phyloP scores from a whole-genome alignment of 768 basidiomycete genomes.

The Tylopilus sp. region DNA sequence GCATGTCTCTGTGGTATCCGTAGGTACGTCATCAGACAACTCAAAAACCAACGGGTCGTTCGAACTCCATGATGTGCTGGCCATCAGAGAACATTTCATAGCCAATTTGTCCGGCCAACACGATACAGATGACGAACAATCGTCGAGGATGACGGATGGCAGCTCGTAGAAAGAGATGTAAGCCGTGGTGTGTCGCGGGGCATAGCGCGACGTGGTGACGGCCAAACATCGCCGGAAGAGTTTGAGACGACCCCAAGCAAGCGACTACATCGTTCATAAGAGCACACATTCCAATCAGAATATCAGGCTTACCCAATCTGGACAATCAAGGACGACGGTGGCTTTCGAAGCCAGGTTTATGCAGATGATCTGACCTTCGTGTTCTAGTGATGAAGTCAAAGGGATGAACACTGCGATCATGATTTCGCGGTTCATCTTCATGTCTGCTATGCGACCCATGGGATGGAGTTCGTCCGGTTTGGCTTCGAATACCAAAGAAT shows the following conservation, averaged over 20 bases:
- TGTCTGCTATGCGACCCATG: conserved; percentile 15
- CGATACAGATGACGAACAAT: not conserved
- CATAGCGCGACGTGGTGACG: conserved; percentile 1
- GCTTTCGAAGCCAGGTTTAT: conserved; percentile 16
- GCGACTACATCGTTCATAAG: conserved; percentile 10
- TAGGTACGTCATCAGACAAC: conserved; percentile 14
- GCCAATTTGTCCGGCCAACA: conserved; percentile 15
- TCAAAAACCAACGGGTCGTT: conserved; percentile 3
- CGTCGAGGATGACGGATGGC: conserved; percentile 13
- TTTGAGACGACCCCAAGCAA: conserved; percentile 14
- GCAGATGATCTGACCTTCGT: conserved; percentile 14
- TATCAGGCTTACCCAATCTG: conserved; percentile 15
- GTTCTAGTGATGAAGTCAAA: not conserved
- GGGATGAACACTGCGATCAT: conserved; percentile 16
- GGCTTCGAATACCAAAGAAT: conserved; percentile 19
- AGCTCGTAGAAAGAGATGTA: conserved; percentile 14
- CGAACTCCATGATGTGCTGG: conserved; percentile 15
- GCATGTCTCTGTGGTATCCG: not conserved
- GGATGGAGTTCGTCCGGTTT: conserved; percentile 9
- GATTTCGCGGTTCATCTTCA: conserved; percentile 23
- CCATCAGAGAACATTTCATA: conserved; percentile 6
- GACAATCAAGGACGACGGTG: conserved; percentile 13
- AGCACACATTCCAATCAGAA: not conserved
- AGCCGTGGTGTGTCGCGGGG: conserved; percentile 1
- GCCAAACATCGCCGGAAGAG: conserved; percentile 10